A percentile compares a stretch with the other conserved stretches of the same genome.
Conservation (phyloP, 345 rosid genomes). For the Pistacia vera region DNA sequence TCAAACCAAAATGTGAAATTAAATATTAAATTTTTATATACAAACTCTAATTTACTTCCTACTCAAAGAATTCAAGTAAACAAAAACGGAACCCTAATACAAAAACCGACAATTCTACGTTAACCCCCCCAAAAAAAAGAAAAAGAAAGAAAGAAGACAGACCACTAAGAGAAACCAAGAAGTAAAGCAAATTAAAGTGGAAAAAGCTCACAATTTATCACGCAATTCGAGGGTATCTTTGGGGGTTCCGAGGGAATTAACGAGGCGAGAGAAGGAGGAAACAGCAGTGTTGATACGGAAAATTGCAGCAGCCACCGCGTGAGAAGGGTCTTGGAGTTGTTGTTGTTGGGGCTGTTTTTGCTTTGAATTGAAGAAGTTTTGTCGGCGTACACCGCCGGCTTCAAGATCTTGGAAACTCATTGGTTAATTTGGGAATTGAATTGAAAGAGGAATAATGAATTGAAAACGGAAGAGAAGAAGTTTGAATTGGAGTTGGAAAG, state of each 20-base stretch:
- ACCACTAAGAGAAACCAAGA: not conserved
- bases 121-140: too few relatives aligned
- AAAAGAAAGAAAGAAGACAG: not conserved
- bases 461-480: not conserved
- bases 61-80: not conserved
- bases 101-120: not conserved
- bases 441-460: not conserved
- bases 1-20: not conserved
- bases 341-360: slow-evolving; percentile 26
- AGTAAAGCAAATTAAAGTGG: slow-evolving; percentile 13
- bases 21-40: not conserved
- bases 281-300: slow-evolving; percentile 76
- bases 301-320: slow-evolving; percentile 69
- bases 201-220: slow-evolving; percentile 54
- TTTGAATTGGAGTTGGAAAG: not conserved
- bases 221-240: slow-evolving; percentile 72
- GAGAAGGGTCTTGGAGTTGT: slow-evolving; percentile 48
- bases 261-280: slow-evolving; percentile 65
- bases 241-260: slow-evolving; percentile 71
- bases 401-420: slow-evolving; percentile 80
- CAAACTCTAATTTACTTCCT: not conserved
- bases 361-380: slow-evolving; percentile 19
- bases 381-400: slow-evolving; percentile 36
- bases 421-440: not conserved
- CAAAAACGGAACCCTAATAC: not conserved